phyloP scores from a whole-genome alignment of 768 basidiomycete genomes.

The Rhizopogon salebrosus region DNA sequence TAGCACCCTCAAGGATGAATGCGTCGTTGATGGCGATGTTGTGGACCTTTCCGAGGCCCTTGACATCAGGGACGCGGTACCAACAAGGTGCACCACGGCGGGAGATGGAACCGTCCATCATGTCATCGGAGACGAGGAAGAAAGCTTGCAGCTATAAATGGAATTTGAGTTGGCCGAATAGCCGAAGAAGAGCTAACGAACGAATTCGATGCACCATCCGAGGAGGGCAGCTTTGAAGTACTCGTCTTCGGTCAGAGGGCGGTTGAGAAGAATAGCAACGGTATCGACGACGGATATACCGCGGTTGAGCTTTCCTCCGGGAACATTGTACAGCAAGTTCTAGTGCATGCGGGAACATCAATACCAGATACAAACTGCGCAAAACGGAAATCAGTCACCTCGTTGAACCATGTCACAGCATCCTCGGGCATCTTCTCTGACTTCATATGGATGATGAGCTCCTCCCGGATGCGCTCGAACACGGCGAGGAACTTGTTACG shows the following conservation, averaged over 20 bases:
- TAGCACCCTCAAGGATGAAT: slow-evolving; percentile 93
- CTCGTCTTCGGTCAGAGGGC: slow-evolving; percentile 69
- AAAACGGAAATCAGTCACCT: slow-evolving; percentile 52
- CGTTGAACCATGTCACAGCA: slow-evolving; percentile 79
- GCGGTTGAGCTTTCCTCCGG: slow-evolving; percentile 93
- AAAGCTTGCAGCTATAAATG: slow-evolving; percentile 82
- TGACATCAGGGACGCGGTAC: slow-evolving; percentile 61
- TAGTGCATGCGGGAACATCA: slow-evolving; percentile 22
- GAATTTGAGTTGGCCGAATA: background rate
- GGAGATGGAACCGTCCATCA: slow-evolving; percentile 94
- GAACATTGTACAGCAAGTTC: slow-evolving; percentile 93
- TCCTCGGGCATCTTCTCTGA: slow-evolving; percentile 78
- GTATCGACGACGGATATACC: slow-evolving; percentile 96
- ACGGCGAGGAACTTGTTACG: slow-evolving; percentile 67
- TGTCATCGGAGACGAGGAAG: slow-evolving; percentile 96
- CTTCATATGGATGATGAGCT: slow-evolving; percentile 66
- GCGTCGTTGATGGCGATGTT: slow-evolving; percentile 93
- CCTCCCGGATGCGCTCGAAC: slow-evolving; percentile 67
- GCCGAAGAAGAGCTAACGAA: slow-evolving; percentile 44
- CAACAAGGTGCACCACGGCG: slow-evolving; percentile 94
- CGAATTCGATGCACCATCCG: slow-evolving; percentile 95
- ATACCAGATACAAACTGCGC: background rate
- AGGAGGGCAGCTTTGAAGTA: slow-evolving; percentile 85
- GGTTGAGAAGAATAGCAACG: slow-evolving; percentile 79
- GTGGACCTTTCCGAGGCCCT: slow-evolving; percentile 16